Percentiles rank a stretch among this genome's conserved stretches.
These are phyloP conservation scores for Fusarium papillatum DNA, from an alignment of 2,329 filamentous ascomycete genomes.

Conservation along the genomic window DNA sequence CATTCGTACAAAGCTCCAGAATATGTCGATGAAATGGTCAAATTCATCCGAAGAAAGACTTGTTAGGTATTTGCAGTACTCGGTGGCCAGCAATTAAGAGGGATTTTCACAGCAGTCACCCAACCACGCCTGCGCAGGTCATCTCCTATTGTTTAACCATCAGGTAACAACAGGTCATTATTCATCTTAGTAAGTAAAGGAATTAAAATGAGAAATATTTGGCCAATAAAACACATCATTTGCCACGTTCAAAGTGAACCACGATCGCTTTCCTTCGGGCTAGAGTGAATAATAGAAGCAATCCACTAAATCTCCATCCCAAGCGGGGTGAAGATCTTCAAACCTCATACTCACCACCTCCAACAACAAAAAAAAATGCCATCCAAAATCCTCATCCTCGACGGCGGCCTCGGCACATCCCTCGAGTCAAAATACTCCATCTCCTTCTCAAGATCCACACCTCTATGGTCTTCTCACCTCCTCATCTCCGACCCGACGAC, in stretches of 20 bases:
- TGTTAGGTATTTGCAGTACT: not conserved
- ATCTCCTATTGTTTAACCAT: no score
- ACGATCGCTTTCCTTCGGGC: not conserved
- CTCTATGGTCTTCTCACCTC: slow-evolving; percentile 78
- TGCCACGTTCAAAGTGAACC: not conserved
- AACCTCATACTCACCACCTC: slow-evolving; percentile 17
- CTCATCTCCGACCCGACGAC: slow-evolving; percentile 67
- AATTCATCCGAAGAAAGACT: no score
- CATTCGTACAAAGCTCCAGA: no score
- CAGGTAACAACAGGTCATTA: no score
- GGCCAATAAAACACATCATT: no score
- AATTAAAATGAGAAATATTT: no score
- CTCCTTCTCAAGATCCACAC: slow-evolving; percentile 65
- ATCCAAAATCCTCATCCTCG: slow-evolving; percentile 64
- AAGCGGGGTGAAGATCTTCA: slow-evolving; percentile 17
- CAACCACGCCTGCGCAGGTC: no score
- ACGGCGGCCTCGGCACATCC: slow-evolving; percentile 77
- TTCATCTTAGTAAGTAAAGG: no score
- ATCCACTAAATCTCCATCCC: slow-evolving; percentile 36
- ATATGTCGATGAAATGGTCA: no score
- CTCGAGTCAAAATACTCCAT: slow-evolving; percentile 70
- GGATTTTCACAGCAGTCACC: not conserved
- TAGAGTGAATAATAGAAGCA: not conserved
- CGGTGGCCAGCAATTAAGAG: not conserved
- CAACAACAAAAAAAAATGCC: slow-evolving; percentile 30